Evolutionary conservation across 805 yeast genomes (phyloP).

Genomic region (Pichia pseudocactophila): DNA sequence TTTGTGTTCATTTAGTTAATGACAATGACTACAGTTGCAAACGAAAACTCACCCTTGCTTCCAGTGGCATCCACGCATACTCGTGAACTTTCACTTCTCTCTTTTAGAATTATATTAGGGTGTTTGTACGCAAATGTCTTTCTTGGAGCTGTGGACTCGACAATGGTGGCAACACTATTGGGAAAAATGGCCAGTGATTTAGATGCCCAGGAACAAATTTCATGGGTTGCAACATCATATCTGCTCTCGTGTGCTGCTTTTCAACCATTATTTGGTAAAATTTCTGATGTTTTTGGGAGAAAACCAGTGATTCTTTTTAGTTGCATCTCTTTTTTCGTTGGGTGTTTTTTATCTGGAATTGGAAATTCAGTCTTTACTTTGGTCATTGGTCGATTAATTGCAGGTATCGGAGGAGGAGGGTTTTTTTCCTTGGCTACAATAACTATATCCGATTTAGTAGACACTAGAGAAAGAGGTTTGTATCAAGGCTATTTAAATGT

Average conservation of each 20-base stretch:
- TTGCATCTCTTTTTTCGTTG: constrained; percentile 27
- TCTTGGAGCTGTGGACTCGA: constrained; percentile 44
- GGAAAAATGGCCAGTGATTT: constrained; percentile 45
- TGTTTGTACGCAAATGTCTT: constrained; percentile 25
- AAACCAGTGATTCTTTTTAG: constrained; percentile 30
- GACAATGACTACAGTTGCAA: constrained; percentile 5
- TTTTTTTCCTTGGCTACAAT: constrained; percentile 68
- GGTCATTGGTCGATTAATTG: constrained; percentile 53
- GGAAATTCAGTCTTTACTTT: constrained; percentile 35
- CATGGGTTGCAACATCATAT: constrained; percentile 37
- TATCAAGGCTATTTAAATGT: constrained; percentile 79
- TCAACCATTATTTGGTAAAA: constrained; percentile 47
- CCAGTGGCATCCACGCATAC: not conserved
- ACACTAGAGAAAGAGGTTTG: constrained; percentile 67
- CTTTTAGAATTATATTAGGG: constrained; percentile 10
- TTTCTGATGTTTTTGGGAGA: constrained; percentile 48
- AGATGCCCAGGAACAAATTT: constrained; percentile 32
- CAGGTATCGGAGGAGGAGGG: constrained; percentile 90
- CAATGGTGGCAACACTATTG: constrained; percentile 45
- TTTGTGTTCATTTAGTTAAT: too few relatives aligned
- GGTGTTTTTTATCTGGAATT: constrained; percentile 35
- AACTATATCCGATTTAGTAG: constrained; percentile 66
- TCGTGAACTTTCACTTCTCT: constrained; percentile 1
- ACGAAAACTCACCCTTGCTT: constrained; percentile 6
- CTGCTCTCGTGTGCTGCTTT: constrained; percentile 38